Evolutionary conservation across 129 eudicot species (phyloP).

Genomic region (Chrysanthemum makinoi): DNA sequence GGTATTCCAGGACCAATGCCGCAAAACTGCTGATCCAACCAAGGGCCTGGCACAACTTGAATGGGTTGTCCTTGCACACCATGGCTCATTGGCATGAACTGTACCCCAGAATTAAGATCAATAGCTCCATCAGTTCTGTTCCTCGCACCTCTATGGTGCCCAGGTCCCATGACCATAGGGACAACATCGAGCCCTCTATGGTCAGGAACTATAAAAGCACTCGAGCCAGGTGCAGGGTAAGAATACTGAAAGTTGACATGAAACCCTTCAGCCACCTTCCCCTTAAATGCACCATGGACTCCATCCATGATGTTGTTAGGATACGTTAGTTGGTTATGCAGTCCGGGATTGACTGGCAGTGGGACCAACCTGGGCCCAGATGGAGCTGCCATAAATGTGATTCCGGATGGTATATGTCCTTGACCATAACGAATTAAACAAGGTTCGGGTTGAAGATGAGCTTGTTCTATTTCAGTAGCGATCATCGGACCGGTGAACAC

Average conservation of each 20-base stretch:
- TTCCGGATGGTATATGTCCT: constrained; percentile 22
- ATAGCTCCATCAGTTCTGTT: constrained; percentile 37
- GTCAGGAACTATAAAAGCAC: constrained; percentile 50
- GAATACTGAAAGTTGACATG: constrained; percentile 41
- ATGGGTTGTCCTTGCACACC: constrained; percentile 49
- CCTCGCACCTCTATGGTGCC: constrained; percentile 39
- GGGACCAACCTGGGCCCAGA: constrained; percentile 52
- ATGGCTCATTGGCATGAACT: constrained; percentile 45
- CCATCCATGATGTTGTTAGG: constrained; percentile 50
- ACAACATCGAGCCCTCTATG: constrained; percentile 34
- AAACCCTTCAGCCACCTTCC: constrained; percentile 58
- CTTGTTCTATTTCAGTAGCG: constrained; percentile 50
- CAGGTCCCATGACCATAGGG: constrained; percentile 45
- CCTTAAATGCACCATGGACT: constrained; percentile 47
- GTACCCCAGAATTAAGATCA: constrained; percentile 35
- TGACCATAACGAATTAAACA: constrained; percentile 43
- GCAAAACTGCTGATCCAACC: constrained; percentile 60
- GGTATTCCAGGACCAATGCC: constrained; percentile 42
- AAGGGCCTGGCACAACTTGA: constrained; percentile 53
- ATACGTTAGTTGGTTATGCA: constrained; percentile 46
- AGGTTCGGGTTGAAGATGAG: constrained; percentile 58
- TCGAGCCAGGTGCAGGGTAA: constrained; percentile 53
- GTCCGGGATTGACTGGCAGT: constrained; percentile 39
- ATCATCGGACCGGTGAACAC: constrained; percentile 49
- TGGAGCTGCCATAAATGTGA: constrained; percentile 41